phyloP scores from a whole-genome alignment of 2,329 filamentous ascomycete species.

The Verticillium albo-atrum region DNA sequence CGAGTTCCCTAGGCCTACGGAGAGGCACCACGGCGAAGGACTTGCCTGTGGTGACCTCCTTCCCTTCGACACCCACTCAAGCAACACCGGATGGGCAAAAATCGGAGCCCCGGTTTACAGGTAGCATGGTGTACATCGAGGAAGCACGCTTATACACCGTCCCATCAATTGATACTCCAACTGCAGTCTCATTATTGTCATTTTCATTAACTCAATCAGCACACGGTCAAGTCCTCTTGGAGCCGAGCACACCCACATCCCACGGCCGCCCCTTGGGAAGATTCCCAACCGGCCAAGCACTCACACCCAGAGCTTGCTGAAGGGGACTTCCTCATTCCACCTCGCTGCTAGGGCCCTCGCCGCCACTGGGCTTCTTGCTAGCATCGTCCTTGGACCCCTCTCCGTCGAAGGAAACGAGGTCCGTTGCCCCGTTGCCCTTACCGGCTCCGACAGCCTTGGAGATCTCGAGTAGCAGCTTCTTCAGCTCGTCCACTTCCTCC shows the following conservation, averaged over 20 bases:
- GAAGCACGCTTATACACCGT: too few species aligned
- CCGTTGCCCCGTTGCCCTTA: constrained; percentile 2
- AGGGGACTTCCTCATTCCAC: not conserved
- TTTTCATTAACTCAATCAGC: not conserved
- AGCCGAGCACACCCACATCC: not conserved
- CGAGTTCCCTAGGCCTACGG: too few species aligned
- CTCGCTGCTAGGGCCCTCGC: not conserved
- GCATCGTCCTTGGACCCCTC: not conserved
- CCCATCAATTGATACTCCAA: too few species aligned
- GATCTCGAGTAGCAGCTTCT: constrained; percentile 35
- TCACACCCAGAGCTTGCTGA: not conserved
- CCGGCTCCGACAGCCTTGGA: constrained; percentile 13
- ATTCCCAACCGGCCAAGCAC: not conserved
- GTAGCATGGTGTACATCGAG: too few species aligned
- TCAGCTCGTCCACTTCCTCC: constrained; percentile 54
- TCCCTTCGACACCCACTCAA: too few species aligned
- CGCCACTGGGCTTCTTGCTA: not conserved
- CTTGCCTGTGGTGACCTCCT: too few species aligned
- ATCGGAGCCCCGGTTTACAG: too few species aligned
- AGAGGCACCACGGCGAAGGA: too few species aligned
- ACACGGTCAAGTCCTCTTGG: not conserved
- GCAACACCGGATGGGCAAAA: too few species aligned
- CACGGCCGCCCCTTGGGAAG: not conserved
- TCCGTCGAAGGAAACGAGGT: constrained; percentile 3
- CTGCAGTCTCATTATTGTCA: too few species aligned